phyloP scores from a whole-genome alignment of 345 rosid genomes.

The Pistacia integerrima region DNA sequence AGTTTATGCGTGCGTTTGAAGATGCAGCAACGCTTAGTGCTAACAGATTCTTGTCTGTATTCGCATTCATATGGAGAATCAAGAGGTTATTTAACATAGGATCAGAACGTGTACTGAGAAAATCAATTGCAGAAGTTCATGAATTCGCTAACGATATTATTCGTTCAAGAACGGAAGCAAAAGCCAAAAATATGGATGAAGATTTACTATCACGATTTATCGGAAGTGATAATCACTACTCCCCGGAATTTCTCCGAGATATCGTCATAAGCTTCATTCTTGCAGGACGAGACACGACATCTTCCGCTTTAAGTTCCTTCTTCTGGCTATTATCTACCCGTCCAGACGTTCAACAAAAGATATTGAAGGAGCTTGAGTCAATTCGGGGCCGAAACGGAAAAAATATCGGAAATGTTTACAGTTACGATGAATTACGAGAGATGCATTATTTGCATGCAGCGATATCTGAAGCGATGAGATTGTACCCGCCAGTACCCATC shows the following conservation, averaged over 20 bases:
- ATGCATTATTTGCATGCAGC: conserved; percentile 47
- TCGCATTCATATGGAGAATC: conserved; percentile 10
- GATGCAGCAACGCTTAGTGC: conserved; percentile 30
- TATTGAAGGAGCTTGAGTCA: conserved; percentile 23
- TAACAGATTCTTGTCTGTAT: conserved; percentile 11
- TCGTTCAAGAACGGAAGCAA: background rate
- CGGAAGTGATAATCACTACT: conserved; percentile 7
- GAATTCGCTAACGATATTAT: conserved; percentile 23
- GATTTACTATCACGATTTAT: conserved; percentile 18
- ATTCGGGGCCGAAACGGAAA: conserved; percentile 6
- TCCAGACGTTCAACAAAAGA: conserved; percentile 24
- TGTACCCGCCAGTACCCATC: conserved; percentile 29
- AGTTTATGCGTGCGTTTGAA: conserved; percentile 40
- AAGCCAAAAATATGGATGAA: background rate
- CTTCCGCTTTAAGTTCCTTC: conserved; percentile 39
- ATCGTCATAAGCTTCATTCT: no score
- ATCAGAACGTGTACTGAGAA: conserved; percentile 34
- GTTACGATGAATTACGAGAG: conserved; percentile 26
- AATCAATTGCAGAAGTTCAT: conserved; percentile 22
- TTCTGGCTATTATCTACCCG: conserved; percentile 18
- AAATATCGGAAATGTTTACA: conserved; percentile 7
- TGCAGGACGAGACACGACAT: no score
- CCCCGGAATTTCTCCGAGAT: conserved; percentile 12
- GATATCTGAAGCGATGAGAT: conserved; percentile 1
- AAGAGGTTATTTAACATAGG: conserved; percentile 34